Conservation (phyloP, 768 basidiomycete species). For the Boletus reticuloceps region DNA sequence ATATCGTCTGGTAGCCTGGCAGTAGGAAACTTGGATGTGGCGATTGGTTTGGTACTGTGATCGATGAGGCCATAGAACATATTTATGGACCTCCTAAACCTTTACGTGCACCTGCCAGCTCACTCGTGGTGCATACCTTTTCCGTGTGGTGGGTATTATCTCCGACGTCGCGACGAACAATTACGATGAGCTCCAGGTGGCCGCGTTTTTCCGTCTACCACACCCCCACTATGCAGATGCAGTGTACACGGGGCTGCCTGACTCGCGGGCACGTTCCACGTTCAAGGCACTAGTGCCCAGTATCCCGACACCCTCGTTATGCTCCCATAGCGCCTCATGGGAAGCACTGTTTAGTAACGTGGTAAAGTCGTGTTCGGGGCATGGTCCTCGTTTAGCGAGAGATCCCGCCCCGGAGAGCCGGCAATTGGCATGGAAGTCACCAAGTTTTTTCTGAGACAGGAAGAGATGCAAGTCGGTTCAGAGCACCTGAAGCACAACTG, state of each 20-base stretch:
- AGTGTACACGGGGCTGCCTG: neutral
- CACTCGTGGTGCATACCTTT: conserved; percentile 9
- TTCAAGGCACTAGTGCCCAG: neutral
- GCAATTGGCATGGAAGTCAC: conserved; percentile 2
- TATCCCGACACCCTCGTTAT: conserved; percentile 13
- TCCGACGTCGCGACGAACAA: conserved; percentile 13
- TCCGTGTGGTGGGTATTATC: conserved; percentile 14
- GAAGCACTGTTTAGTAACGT: conserved; percentile 4
- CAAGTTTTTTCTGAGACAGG: neutral
- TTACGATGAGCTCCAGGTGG: neutral
- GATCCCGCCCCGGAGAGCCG: conserved; percentile 5
- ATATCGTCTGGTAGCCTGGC: conserved; percentile 2
- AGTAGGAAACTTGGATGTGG: conserved; percentile 8
- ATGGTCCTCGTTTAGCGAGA: conserved; percentile 16
- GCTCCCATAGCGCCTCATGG: conserved; percentile 19
- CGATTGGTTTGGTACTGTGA: neutral
- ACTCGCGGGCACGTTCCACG: conserved; percentile 5
- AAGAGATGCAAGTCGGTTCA: neutral
- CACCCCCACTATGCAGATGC: neutral
- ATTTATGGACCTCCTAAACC: conserved; percentile 22
- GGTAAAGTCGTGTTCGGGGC: conserved; percentile 18
- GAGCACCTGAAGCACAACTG: neutral
- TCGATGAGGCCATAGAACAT: conserved; percentile 3
- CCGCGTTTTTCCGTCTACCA: conserved; percentile 11
- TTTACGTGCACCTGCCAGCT: neutral